Conservation (phyloP, 75 land plant genomes). For the Larix kaempferi region DNA sequence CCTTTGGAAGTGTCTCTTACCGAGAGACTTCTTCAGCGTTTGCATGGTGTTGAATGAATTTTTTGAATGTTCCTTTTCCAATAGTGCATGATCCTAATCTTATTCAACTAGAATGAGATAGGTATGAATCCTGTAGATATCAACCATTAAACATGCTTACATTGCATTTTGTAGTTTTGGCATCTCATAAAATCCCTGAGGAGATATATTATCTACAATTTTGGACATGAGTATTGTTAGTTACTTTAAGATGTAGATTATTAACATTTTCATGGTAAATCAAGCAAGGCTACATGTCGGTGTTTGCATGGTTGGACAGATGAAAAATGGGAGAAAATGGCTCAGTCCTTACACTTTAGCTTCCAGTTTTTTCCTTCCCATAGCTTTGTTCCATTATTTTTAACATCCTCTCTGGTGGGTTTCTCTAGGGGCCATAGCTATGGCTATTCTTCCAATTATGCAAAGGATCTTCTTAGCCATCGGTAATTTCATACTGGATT, state of each 20-base stretch:
- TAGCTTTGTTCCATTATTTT: slow-evolving; percentile 51
- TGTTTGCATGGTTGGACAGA: slow-evolving; percentile 43
- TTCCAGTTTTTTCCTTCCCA: slow-evolving; percentile 45
- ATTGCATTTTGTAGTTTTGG: no score
- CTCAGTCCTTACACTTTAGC: slow-evolving; percentile 68
- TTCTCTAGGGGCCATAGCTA: slow-evolving; percentile 67
- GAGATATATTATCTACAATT: no score
- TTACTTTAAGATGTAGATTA: neutral
- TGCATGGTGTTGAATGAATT: slow-evolving; percentile 71
- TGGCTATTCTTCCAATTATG: slow-evolving; percentile 62
- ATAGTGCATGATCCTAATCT: slow-evolving; percentile 60
- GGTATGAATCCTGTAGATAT: no score
- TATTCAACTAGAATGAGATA: slow-evolving; percentile 45
- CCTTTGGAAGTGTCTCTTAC: slow-evolving; percentile 71
- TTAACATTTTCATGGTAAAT: slow-evolving; percentile 29
- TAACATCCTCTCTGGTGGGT: slow-evolving; percentile 67
- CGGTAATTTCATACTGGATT: slow-evolving; percentile 46
- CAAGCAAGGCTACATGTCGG: slow-evolving; percentile 79
- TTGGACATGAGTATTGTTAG: neutral
- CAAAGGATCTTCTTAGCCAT: slow-evolving; percentile 41
- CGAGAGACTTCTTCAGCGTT: slow-evolving; percentile 54
- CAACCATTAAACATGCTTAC: no score
- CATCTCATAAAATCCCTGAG: no score
- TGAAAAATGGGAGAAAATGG: slow-evolving; percentile 48
- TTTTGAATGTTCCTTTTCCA: slow-evolving; percentile 64